Conservation (phyloP, 805 yeast species). For the Metschnikowia similis region DNA sequence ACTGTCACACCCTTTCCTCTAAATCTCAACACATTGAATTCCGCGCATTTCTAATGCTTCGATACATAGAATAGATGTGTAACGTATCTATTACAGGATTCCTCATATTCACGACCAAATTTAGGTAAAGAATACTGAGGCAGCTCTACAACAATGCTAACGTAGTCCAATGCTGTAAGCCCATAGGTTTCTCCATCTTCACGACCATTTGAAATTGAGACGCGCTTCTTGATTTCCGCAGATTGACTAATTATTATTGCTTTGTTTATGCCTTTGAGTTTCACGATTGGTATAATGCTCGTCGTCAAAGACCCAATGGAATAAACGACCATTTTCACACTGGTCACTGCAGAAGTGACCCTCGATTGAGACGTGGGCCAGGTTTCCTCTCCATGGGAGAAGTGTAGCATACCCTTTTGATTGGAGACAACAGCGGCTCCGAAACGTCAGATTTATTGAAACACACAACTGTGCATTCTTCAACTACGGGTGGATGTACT, state of each 20-base stretch:
- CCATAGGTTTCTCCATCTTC: slow-evolving; percentile 78
- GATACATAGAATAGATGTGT: slow-evolving; percentile 61
- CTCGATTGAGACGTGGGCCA: slow-evolving; percentile 68
- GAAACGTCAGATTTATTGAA: slow-evolving; percentile 56
- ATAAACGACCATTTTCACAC: slow-evolving; percentile 57
- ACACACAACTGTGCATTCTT: slow-evolving; percentile 68
- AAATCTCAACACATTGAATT: slow-evolving; percentile 44
- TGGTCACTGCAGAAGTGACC: slow-evolving; percentile 47
- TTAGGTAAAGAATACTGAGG: slow-evolving; percentile 47
- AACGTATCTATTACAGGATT: slow-evolving; percentile 44
- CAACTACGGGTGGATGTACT: slow-evolving; percentile 75
- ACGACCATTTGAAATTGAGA: slow-evolving; percentile 69
- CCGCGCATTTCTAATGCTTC: slow-evolving; percentile 38
- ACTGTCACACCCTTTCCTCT: slow-evolving; percentile 16
- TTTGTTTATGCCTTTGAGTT: slow-evolving; percentile 68
- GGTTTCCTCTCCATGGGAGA: slow-evolving; percentile 84
- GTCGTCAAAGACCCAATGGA: slow-evolving; percentile 91
- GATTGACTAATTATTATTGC: slow-evolving; percentile 41
- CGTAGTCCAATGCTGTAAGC: slow-evolving; percentile 56
- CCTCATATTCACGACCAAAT: slow-evolving; percentile 15
- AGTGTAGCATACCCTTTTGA: slow-evolving; percentile 69
- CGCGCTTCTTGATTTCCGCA: slow-evolving; percentile 35
- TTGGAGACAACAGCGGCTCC: slow-evolving; percentile 68
- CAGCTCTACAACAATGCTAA: slow-evolving; percentile 52
- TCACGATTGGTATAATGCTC: slow-evolving; percentile 73